Evolutionary conservation across 176 grass and related monocot species (phyloP).

Genomic region (Guadua angustifolia): DNA sequence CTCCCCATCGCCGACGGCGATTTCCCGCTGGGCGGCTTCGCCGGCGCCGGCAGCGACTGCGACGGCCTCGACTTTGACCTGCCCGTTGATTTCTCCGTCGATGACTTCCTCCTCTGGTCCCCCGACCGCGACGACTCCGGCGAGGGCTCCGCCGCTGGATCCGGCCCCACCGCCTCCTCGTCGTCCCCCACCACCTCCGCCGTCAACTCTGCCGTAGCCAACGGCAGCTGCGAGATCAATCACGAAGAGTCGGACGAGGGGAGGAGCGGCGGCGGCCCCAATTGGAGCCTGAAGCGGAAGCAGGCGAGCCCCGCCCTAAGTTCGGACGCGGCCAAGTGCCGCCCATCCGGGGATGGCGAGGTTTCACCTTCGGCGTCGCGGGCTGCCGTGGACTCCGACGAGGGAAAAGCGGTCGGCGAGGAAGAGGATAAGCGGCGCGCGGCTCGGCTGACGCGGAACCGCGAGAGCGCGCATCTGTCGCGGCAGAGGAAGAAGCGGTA

Average conservation of each 20-base stretch:
- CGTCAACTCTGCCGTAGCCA: constrained; percentile 51
- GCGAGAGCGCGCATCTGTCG: constrained; percentile 93
- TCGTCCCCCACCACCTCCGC: constrained; percentile 59
- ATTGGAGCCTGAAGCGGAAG: constrained; percentile 82
- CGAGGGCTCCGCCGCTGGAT: constrained; percentile 53
- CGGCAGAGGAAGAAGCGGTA: constrained; percentile 93
- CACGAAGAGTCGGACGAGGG: constrained; percentile 64
- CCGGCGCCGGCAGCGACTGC: constrained; percentile 3
- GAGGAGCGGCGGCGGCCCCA: constrained; percentile 30
- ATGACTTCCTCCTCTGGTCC: constrained; percentile 66
- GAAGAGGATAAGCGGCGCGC: constrained; percentile 66
- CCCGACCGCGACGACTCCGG: constrained; percentile 45
- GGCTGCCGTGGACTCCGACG: constrained; percentile 36
- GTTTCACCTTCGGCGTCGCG: constrained; percentile 46
- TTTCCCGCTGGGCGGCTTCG: constrained; percentile 50
- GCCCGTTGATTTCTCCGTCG: constrained; percentile 70
- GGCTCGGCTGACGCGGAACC: constrained; percentile 83
- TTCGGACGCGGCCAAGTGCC: constrained; percentile 56
- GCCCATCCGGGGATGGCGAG: constrained; percentile 55
- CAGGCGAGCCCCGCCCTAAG: constrained; percentile 26
- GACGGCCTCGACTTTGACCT: constrained; percentile 70
- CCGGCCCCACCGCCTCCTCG: constrained; percentile 34
- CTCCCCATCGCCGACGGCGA: constrained; percentile 48
- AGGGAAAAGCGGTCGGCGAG: constrained; percentile 32
- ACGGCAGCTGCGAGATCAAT: constrained; percentile 51